Conservation (phyloP, 345 rosid species). For the Murraya paniculata region DNA sequence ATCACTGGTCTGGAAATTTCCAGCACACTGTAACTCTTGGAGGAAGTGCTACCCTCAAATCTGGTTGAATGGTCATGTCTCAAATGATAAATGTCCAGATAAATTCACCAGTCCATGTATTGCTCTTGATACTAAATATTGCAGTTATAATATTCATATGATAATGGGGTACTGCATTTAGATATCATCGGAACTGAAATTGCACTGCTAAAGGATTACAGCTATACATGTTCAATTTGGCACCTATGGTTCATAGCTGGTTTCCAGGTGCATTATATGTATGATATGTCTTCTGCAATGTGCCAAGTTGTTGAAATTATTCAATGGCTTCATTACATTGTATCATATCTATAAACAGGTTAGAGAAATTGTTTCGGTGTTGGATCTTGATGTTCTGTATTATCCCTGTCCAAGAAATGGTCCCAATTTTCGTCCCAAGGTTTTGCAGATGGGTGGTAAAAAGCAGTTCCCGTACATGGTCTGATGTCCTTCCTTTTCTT, state of each 20-base stretch:
- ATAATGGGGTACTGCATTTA: background rate
- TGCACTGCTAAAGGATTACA: background rate
- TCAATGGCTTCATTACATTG: background rate
- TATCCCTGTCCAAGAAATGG: constrained; percentile 94
- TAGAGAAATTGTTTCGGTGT: constrained; percentile 80
- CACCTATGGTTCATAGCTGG: background rate
- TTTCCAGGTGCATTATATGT: background rate
- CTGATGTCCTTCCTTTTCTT: constrained; percentile 27
- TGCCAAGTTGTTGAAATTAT: background rate
- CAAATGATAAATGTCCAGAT: background rate
- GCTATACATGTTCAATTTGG: background rate
- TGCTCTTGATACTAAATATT: background rate
- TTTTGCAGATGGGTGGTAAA: constrained; percentile 79
- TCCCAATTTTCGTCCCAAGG: constrained; percentile 86
- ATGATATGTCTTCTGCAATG: background rate
- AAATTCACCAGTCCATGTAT: background rate
- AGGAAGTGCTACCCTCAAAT: background rate
- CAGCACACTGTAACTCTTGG: background rate
- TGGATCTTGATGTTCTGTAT: constrained; percentile 90
- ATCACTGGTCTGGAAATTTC: background rate
- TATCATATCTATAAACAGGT: constrained; percentile 49
- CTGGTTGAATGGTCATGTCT: background rate
- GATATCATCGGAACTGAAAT: background rate
- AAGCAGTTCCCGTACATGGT: constrained; percentile 97
- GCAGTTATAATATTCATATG: background rate